These are phyloP conservation scores for Scalesia atractyloides DNA, from an alignment of 129 eudicot genomes.

Conservation along the genomic window DNA sequence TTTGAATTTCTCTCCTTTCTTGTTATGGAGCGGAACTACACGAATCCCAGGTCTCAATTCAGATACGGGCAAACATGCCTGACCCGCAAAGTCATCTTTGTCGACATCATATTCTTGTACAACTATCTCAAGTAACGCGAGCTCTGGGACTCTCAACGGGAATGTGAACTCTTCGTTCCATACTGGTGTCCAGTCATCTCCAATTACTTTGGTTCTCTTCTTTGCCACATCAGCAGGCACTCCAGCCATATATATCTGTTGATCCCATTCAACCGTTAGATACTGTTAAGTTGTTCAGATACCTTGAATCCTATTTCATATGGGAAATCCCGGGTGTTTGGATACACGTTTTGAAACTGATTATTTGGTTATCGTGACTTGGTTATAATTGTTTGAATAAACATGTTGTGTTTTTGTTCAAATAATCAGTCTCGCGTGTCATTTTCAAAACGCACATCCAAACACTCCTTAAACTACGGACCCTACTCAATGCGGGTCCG, in stretches of 20 bases:
- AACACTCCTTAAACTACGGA: no score
- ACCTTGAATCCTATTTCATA: background rate
- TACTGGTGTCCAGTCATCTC: constrained; percentile 74
- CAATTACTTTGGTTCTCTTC: constrained; percentile 68
- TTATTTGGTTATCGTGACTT: no score
- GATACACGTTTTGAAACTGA: no score
- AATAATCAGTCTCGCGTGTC: no score
- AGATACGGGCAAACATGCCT: constrained; percentile 71
- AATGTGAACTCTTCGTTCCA: constrained; percentile 85
- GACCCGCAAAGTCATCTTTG: constrained; percentile 88
- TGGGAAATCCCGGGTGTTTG: background rate
- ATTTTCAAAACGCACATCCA: no score
- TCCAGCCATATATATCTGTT: constrained; percentile 62
- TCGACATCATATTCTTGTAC: constrained; percentile 77
- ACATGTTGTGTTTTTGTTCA: no score
- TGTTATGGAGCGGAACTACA: constrained; percentile 69
- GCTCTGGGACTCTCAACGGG: constrained; percentile 69
- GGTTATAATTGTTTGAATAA: no score
- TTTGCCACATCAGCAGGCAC: constrained; percentile 65
- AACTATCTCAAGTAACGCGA: constrained; percentile 76
- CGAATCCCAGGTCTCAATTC: constrained; percentile 79
- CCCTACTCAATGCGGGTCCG: no score
- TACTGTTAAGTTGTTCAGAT: background rate
- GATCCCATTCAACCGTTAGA: constrained; percentile 36
- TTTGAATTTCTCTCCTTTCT: constrained; percentile 64